Evolutionary conservation across 371 early-diverging fungal genomes (phyloP).

Genomic region (Smittium mucronatum): DNA sequence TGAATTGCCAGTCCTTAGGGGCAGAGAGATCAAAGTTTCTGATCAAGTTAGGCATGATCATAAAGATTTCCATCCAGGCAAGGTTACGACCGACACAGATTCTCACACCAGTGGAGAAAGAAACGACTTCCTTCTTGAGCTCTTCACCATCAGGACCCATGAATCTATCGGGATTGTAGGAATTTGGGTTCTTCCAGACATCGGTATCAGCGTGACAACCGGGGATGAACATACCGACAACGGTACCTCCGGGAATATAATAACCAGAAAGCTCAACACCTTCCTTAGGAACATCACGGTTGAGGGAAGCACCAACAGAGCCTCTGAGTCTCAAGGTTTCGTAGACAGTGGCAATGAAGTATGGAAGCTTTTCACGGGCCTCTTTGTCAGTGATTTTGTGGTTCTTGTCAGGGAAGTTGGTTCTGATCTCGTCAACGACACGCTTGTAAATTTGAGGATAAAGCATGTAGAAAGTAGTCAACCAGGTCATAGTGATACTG

Average conservation of each 20-base stretch:
- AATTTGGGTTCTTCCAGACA: conserved; percentile 16
- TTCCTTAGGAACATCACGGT: conserved; percentile 25
- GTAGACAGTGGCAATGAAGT: conserved; percentile 27
- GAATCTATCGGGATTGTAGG: conserved; percentile 27
- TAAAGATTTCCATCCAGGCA: conserved; percentile 29
- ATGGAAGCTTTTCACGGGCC: conserved; percentile 20
- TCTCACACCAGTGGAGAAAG: conserved; percentile 24
- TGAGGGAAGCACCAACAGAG: conserved; percentile 20
- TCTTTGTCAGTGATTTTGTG: conserved; percentile 15
- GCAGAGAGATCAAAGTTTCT: conserved; percentile 19
- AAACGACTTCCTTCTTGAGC: conserved; percentile 16
- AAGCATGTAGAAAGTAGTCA: conserved; percentile 23
- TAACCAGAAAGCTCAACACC: conserved; percentile 23
- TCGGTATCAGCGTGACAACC: conserved; percentile 17
- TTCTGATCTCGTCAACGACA: conserved; percentile 23
- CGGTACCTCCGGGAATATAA: conserved; percentile 16
- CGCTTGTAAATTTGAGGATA: conserved; percentile 19
- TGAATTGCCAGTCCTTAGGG: conserved; percentile 15
- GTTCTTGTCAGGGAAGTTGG: conserved; percentile 16
- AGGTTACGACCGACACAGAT: conserved; percentile 25
- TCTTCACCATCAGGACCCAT: conserved; percentile 15
- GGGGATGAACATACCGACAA: conserved; percentile 15
- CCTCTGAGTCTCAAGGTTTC: conserved; percentile 28
- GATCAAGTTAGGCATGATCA: conserved; percentile 26
- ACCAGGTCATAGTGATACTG: conserved; percentile 25